These are phyloP conservation scores for Pythium volutum DNA, from an alignment of 352 stramenopile genomes.

Conservation along the genomic window DNA sequence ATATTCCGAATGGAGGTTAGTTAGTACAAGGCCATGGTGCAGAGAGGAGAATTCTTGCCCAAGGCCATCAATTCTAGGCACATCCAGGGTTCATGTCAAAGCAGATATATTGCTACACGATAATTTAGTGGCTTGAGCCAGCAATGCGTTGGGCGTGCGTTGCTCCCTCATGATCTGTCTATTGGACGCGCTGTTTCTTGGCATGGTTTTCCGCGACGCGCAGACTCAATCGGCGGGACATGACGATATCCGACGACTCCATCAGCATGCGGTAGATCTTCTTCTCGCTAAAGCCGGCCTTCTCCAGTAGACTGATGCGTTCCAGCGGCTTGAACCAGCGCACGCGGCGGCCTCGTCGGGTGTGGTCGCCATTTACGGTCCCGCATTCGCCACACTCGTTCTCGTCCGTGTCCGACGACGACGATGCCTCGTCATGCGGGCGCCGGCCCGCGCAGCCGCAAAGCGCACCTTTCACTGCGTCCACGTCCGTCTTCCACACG, in stretches of 20 bases:
- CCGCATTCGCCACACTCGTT: conserved; percentile 10
- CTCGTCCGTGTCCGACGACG: conserved; percentile 10
- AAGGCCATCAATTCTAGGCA: too few relatives aligned
- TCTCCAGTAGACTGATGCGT: conserved; percentile 26
- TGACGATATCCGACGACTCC: conserved; percentile 28
- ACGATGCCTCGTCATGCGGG: background rate
- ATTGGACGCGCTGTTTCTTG: conserved; percentile 11
- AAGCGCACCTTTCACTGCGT: conserved; percentile 30
- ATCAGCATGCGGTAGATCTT: conserved; percentile 33
- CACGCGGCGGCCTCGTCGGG: conserved; percentile 9
- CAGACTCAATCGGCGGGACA: conserved; percentile 23
- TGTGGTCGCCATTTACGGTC: background rate
- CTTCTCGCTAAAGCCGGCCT: conserved; percentile 31
- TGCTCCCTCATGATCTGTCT: background rate
- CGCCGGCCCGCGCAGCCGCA: conserved; percentile 1
- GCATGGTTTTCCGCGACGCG: background rate
- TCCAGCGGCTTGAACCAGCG: conserved; percentile 31
- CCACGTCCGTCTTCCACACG: conserved; percentile 44
- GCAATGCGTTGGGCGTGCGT: background rate
- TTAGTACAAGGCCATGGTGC: too few relatives aligned
- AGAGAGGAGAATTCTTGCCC: too few relatives aligned
- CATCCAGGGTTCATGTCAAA: background rate
- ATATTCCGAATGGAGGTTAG: too few relatives aligned
- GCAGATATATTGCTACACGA: background rate
- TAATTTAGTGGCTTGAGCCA: background rate